Evolutionary conservation across 23 red algal species (phyloP).

Genomic region (Gracilaria domingensis): DNA sequence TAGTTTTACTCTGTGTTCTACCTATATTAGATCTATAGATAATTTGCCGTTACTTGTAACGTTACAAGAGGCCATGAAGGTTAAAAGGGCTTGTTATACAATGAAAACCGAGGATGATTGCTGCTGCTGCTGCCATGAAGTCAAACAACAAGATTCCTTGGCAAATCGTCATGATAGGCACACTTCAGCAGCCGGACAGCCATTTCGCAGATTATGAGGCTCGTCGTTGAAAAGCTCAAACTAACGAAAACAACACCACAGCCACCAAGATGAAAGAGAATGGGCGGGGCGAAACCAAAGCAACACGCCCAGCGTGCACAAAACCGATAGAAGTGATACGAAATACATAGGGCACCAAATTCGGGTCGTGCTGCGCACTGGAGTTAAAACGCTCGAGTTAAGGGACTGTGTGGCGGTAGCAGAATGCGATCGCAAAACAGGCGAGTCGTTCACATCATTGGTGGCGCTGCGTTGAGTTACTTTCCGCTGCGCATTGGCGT

Average conservation of each 20-base stretch:
- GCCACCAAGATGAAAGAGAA: no score
- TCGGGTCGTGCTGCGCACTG: not conserved
- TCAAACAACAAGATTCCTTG: not conserved
- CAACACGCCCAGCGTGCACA: not conserved
- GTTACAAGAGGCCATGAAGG: not conserved
- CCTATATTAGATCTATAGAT: no score
- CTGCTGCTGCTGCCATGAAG: not conserved
- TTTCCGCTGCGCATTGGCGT: not conserved
- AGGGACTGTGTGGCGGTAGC: not conserved
- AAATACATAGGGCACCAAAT: not conserved
- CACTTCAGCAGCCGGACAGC: not conserved
- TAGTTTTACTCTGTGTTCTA: no score
- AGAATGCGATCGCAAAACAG: not conserved
- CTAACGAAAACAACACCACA: no score
- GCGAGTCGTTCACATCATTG: not conserved
- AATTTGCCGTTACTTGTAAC: not conserved
- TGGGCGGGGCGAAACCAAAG: not conserved
- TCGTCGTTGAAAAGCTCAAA: no score
- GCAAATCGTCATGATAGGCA: not conserved
- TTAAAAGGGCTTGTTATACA: not conserved
- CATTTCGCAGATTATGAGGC: no score
- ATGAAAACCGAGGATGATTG: not conserved
- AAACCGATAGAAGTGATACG: not conserved
- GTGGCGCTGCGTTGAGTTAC: not conserved
- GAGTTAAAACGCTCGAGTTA: not conserved